Evolutionary conservation across 371 early-diverging fungal genomes (phyloP).

Genomic region (Mortierella sp.): DNA sequence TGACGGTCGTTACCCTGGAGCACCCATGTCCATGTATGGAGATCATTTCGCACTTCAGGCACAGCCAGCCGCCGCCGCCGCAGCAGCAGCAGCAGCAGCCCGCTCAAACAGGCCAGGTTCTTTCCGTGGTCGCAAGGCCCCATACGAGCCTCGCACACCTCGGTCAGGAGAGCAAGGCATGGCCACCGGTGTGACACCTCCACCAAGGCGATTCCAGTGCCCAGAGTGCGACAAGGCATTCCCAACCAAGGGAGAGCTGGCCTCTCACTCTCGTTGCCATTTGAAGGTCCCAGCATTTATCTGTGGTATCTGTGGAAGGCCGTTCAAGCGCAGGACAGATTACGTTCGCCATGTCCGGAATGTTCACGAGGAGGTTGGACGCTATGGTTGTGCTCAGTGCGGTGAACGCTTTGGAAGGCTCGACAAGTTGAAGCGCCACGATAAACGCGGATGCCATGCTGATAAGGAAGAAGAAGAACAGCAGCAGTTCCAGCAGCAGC

Average conservation of each 20-base stretch:
- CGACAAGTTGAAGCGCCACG: conserved; percentile 52
- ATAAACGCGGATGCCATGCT: conserved; percentile 46
- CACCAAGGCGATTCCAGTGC: conserved; percentile 49
- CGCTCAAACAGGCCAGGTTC: conserved; percentile 16
- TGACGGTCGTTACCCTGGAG: conserved; percentile 32
- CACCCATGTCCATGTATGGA: conserved; percentile 26
- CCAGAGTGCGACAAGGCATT: conserved; percentile 54
- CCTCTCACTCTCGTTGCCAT: conserved; percentile 53
- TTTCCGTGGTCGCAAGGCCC: conserved; percentile 42
- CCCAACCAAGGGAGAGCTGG: conserved; percentile 53
- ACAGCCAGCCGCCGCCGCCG: conserved; percentile 9
- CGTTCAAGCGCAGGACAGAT: conserved; percentile 54
- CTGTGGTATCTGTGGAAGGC: conserved; percentile 52
- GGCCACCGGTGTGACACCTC: conserved; percentile 23
- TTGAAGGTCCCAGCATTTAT: conserved; percentile 50
- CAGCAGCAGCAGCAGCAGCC: too few species aligned
- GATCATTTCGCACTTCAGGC: conserved; percentile 40
- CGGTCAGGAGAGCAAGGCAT: conserved; percentile 10
- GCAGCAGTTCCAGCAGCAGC: too few species aligned
- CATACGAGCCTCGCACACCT: conserved; percentile 33
- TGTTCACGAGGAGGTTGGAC: conserved; percentile 54
- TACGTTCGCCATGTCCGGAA: conserved; percentile 54
- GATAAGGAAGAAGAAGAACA: conserved; percentile 31
- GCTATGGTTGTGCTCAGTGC: conserved; percentile 45
- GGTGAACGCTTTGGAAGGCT: conserved; percentile 52